Evolutionary conservation across 352 stramenopile species (phyloP).

Genomic region (Phytophthora rubi): DNA sequence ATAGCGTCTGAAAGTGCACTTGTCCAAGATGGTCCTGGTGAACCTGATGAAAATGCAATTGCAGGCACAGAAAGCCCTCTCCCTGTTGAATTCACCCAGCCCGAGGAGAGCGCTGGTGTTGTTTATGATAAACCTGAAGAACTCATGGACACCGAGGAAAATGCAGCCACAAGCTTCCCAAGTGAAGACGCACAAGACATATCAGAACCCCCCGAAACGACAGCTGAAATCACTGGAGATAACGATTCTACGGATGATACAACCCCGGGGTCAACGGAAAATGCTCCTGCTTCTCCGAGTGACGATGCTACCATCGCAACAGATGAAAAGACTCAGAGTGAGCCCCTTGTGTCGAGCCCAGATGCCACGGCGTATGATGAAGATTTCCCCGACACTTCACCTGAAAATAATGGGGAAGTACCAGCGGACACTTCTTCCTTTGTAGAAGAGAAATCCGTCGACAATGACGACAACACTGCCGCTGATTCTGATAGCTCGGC

Average conservation of each 20-base stretch:
- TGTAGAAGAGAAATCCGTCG: not conserved
- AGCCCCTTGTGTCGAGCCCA: constrained; percentile 4
- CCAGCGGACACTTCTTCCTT: not conserved
- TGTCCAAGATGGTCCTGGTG: not conserved
- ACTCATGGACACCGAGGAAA: not conserved
- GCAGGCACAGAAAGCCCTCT: not conserved
- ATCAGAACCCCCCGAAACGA: not conserved
- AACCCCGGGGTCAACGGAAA: constrained; percentile 1
- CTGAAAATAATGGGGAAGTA: constrained; percentile 7
- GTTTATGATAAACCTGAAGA: not conserved
- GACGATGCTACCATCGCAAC: not conserved
- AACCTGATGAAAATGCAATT: not conserved
- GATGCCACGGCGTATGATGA: constrained; percentile 17
- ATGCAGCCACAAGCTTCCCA: not conserved
- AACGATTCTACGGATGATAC: not conserved
- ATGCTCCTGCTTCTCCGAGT: constrained; percentile 1
- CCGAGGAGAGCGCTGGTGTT: constrained; percentile 1
- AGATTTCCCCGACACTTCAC: constrained; percentile 15
- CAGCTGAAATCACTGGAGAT: constrained; percentile 3
- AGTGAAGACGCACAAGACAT: not conserved
- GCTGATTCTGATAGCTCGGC: constrained; percentile 1
- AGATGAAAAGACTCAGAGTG: not conserved
- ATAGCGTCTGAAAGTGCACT: not conserved
- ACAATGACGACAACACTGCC: not conserved
- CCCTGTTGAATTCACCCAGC: not conserved